phyloP scores from a whole-genome alignment of 805 yeast species.

The Candida tammaniensis region DNA sequence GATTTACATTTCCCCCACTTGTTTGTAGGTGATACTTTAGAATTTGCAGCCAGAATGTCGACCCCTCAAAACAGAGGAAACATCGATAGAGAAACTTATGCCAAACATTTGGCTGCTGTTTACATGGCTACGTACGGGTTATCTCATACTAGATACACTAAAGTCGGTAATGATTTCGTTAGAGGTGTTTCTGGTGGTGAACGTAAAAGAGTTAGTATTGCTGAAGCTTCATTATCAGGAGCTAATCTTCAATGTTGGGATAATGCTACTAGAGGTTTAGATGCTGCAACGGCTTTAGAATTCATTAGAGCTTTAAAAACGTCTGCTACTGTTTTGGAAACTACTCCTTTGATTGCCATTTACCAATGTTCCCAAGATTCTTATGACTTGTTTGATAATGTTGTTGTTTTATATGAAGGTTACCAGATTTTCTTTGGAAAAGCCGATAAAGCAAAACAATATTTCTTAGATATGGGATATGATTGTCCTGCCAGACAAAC shows the following conservation, averaged over 20 bases:
- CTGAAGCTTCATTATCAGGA: conserved; percentile 67
- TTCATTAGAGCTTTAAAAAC: conserved; percentile 65
- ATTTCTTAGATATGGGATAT: conserved; percentile 61
- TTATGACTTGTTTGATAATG: conserved; percentile 47
- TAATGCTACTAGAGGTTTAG: conserved; percentile 83
- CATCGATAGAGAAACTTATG: conserved; percentile 30
- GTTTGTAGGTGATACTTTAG: conserved; percentile 53
- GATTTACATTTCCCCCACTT: conserved; percentile 57
- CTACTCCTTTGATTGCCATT: conserved; percentile 58
- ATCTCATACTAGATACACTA: conserved; percentile 54
- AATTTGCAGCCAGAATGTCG: conserved; percentile 51
- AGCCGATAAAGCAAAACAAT: conserved; percentile 42
- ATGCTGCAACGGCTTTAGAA: conserved; percentile 79
- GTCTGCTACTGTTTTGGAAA: conserved; percentile 58
- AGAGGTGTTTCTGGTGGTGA: conserved; percentile 86
- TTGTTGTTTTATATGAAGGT: conserved; percentile 43
- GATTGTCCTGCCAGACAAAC: conserved; percentile 60
- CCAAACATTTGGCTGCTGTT: conserved; percentile 39
- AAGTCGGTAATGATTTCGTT: conserved; percentile 61
- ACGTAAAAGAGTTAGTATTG: conserved; percentile 78
- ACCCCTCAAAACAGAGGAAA: conserved; percentile 36
- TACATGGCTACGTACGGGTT: conserved; percentile 46
- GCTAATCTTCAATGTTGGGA: conserved; percentile 57
- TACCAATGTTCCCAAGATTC: conserved; percentile 49
- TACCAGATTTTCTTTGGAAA: conserved; percentile 47